A percentile compares a stretch with the other conserved stretches of the same genome.
phyloP scores from a whole-genome alignment of 2,329 filamentous ascomycete species.

The Huntiella savannae region DNA sequence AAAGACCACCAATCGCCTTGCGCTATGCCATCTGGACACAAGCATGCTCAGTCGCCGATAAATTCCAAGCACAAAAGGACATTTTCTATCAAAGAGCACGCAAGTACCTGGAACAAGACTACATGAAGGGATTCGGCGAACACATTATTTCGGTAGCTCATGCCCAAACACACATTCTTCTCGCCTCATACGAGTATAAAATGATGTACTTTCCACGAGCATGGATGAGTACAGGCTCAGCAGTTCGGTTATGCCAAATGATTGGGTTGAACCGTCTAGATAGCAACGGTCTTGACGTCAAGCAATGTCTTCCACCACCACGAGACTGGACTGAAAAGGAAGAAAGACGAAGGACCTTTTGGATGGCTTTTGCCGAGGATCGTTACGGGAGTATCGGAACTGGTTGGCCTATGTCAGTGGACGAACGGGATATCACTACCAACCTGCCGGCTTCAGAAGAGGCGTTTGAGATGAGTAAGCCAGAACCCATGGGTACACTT shows the following conservation, averaged over 20 bases:
- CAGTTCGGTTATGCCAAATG: constrained; percentile 72
- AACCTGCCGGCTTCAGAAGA: constrained; percentile 72
- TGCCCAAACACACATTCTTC: constrained; percentile 65
- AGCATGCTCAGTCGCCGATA: constrained; percentile 70
- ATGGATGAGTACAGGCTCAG: constrained; percentile 78
- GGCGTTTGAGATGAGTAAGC: constrained; percentile 61
- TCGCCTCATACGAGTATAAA: constrained; percentile 81
- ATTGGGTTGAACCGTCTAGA: constrained; percentile 81
- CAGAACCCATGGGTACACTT: constrained; percentile 52
- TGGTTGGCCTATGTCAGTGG: constrained; percentile 88
- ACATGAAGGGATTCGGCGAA: constrained; percentile 84
- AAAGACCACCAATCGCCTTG: constrained; percentile 70
- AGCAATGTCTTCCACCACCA: constrained; percentile 71
- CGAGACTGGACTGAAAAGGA: constrained; percentile 89
- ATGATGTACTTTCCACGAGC: constrained; percentile 94
- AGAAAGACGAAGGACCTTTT: constrained; percentile 80
- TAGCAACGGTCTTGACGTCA: constrained; percentile 66
- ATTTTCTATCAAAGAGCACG: constrained; percentile 79
- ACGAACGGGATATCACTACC: constrained; percentile 79
- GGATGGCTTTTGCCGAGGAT: constrained; percentile 82
- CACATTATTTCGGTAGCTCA: constrained; percentile 70
- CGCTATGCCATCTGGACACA: constrained; percentile 94
- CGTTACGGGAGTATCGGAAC: constrained; percentile 91
- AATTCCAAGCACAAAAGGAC: constrained; percentile 59
- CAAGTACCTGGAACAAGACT: constrained; percentile 78